Evolutionary conservation across 2,329 filamentous ascomycete genomes (phyloP).

Genomic region (Alternaria hordeiaustralica): DNA sequence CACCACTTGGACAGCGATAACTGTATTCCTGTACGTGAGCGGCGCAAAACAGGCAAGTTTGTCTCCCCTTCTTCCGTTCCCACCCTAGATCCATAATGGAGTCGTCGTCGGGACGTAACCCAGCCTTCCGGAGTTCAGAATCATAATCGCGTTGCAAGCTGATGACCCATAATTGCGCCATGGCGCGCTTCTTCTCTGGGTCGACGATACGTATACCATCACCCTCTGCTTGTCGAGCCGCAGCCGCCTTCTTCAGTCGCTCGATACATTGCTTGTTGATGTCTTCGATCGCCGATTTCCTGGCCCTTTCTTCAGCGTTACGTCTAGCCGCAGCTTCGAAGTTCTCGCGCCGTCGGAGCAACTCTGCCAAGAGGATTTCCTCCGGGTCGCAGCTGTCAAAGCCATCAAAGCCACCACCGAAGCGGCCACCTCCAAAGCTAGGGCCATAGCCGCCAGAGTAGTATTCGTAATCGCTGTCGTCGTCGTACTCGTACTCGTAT

Average conservation of each 20-base stretch:
- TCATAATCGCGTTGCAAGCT: background rate
- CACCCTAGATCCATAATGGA: background rate
- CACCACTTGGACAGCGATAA: background rate
- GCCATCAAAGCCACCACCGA: background rate
- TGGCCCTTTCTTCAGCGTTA: background rate
- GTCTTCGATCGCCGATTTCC: background rate
- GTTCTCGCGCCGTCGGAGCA: background rate
- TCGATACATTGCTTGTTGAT: background rate
- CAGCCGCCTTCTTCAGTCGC: background rate
- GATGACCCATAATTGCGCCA: background rate
- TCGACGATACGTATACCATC: background rate
- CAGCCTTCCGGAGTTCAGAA: background rate
- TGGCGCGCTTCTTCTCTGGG: background rate
- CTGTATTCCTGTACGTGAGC: background rate
- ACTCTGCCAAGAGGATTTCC: background rate
- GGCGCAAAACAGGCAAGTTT: background rate
- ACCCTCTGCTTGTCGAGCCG: background rate
- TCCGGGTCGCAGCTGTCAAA: background rate
- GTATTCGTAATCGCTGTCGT: background rate
- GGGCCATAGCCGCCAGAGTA: background rate
- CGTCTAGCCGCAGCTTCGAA: background rate
- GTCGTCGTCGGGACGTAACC: background rate
- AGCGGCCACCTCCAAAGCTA: background rate
- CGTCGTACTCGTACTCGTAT: background rate
- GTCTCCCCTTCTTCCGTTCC: background rate